Base-by-base conservation (phyloP, 495 filamentous ascomycete genomes). In the Neohortaea acidophila region DNA sequence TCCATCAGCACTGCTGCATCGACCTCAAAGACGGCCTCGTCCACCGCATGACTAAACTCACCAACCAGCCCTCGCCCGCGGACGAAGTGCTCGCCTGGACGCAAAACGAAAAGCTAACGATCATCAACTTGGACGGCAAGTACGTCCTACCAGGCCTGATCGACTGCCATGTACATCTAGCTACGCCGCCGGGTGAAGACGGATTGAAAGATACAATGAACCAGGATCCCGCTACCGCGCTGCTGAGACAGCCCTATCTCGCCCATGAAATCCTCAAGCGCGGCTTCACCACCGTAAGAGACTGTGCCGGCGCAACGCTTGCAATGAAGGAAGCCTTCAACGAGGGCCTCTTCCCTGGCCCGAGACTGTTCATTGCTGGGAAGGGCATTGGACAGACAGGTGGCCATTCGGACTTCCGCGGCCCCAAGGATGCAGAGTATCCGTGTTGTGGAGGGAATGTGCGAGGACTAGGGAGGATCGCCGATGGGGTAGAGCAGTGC, bases 101-200 rank as follows among this genome's bases (percentile, higher is more conserved):
- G 18, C 36, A 39, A 13, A 27, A 18, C 15, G 41, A 44, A 13
- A 13, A 49, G 3, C 21, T 39, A 19, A 39, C 28, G 1, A 41
- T 49, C 37, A 20, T 49, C 25, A 40, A 49, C 26, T 23, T 49
- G 1, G 46, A 49, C 0, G 63, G 62, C 12, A 62, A 60, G 27
- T 74, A 64, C 38, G 32, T 74, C 0, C 64, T 64, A 17, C 70
- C 70, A 0, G 71, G 70, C 3, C 53, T 76, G 2, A 70, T 73
- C n/a, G 72, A 76, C 50, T 62, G 59, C 46, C 72, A 75, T 42
- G 69, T 74, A 5, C 72, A 75, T 34, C 53, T 75, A 28, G 51
- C 55, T 8, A 57, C 68, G 0, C 58, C 57, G 0, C 64, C 66
- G 0, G 63, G 66, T n/a, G 52, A 59, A 20, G 38, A 43, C 22